Conservation (phyloP, 2,329 filamentous ascomycete species). For the Fonsecaea pugnacius region DNA sequence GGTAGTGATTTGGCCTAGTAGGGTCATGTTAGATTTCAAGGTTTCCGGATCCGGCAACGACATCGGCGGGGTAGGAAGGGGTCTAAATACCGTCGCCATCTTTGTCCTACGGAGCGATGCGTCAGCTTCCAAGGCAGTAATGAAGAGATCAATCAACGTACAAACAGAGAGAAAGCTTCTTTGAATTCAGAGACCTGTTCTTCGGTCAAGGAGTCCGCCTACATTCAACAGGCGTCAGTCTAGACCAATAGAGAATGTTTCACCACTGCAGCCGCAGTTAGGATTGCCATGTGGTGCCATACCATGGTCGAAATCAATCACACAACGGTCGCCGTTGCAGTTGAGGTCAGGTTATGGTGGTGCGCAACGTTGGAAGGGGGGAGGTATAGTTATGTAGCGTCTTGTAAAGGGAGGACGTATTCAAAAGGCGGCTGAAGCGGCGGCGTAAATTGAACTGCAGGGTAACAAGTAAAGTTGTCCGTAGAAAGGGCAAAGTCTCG, state of each 20-base stretch:
- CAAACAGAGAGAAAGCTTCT: constrained; percentile 99
- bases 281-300: constrained; percentile 1
- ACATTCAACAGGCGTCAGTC: constrained; percentile 32
- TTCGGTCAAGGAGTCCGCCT: constrained; percentile 99
- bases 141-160: constrained; percentile 62
- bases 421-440: constrained; percentile 17
- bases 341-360: not conserved
- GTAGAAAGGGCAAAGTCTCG: constrained; percentile 9
- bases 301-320: constrained; percentile 26
- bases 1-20: constrained; percentile 84
- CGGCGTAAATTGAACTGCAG: constrained; percentile 11
- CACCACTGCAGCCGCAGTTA: constrained; percentile 23
- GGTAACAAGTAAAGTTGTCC: constrained; percentile 2
- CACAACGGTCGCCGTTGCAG: constrained; percentile 1
- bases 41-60: not conserved
- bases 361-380: constrained; percentile 4
- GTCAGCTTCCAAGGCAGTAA: constrained; percentile 33
- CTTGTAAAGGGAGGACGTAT: not conserved
- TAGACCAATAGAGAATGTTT: constrained; percentile 17
- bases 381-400: not conserved
- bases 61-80: constrained; percentile 3
- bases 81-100: constrained; percentile 81
- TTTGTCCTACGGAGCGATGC: constrained; percentile 68
- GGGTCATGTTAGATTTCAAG: constrained; percentile 7
- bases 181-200: constrained; percentile 99